These are phyloP conservation scores for Penicillium ochrochloron DNA, from an alignment of 495 filamentous ascomycete species.

Conservation along the genomic window DNA sequence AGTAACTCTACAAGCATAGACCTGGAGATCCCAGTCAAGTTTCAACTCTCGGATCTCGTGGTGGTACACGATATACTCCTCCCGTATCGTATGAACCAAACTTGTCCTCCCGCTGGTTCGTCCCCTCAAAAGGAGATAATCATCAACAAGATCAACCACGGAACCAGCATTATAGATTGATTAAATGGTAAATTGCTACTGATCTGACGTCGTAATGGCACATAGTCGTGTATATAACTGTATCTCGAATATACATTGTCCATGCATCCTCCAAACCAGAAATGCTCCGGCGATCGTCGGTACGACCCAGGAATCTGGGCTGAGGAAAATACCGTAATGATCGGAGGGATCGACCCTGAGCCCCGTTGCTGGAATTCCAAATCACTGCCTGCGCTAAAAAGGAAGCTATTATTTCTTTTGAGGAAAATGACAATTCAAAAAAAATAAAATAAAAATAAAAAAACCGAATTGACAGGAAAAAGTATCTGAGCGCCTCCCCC, in stretches of 20 bases:
- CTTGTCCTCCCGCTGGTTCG: slow-evolving; percentile 1
- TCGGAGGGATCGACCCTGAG: slow-evolving; percentile 41
- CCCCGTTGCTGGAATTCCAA: slow-evolving; percentile 42
- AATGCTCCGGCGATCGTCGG: slow-evolving; percentile 37
- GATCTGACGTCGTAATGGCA: background rate
- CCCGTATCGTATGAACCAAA: slow-evolving; percentile 5
- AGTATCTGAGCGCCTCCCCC: background rate
- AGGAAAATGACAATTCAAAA: no score
- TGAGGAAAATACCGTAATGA: slow-evolving; percentile 35
- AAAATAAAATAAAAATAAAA: background rate
- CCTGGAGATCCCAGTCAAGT: background rate
- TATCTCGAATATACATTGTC: background rate
- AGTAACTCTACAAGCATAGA: background rate
- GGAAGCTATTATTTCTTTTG: slow-evolving; percentile 19
- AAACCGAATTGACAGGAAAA: background rate
- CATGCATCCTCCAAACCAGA: slow-evolving; percentile 3
- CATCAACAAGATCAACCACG: slow-evolving; percentile 20
- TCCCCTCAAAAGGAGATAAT: slow-evolving; percentile 10
- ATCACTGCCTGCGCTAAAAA: slow-evolving; percentile 32
- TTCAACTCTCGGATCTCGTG: background rate
- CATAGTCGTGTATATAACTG: background rate
- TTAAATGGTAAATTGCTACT: background rate
- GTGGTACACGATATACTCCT: background rate
- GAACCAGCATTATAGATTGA: background rate
- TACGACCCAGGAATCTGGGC: slow-evolving; percentile 38